Percentiles rank a stretch among this genome's conserved stretches.
Conservation (phyloP, 495 filamentous ascomycete genomes). For the Pseudoneurospora amorphoporcata region DNA sequence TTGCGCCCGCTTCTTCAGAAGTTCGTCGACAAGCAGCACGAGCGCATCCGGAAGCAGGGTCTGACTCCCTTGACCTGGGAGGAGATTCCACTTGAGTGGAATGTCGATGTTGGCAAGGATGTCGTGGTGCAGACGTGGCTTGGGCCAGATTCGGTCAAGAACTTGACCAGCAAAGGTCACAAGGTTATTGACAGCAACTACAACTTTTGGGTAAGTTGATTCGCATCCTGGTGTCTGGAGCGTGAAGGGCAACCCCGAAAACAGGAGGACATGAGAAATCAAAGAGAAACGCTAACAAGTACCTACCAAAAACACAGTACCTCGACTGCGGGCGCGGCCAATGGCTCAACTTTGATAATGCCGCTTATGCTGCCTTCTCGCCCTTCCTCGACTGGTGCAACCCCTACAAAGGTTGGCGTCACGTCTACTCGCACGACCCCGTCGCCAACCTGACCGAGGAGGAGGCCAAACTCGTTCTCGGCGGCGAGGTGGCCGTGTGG, state of each 20-base stretch:
- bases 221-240: not conserved
- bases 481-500: slow-evolving; percentile 72
- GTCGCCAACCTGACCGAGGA: slow-evolving; percentile 45
- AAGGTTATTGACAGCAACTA: slow-evolving; percentile 64
- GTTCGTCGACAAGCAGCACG: slow-evolving; percentile 57
- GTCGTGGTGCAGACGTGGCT: slow-evolving; percentile 67
- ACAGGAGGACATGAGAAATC: not conserved
- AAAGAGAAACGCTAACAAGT: not conserved
- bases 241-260: not conserved
- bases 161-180: slow-evolving; percentile 48
- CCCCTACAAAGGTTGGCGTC: slow-evolving; percentile 65
- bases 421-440: slow-evolving; percentile 69
- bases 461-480: slow-evolving; percentile 53
- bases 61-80: slow-evolving; percentile 71
- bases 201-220: slow-evolving; percentile 53
- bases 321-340: slow-evolving; percentile 73
- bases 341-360: slow-evolving; percentile 57
- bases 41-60: slow-evolving; percentile 43
- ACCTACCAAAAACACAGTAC: slow-evolving; percentile 37
- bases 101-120: slow-evolving; percentile 52
- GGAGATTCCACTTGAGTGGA: slow-evolving; percentile 68
- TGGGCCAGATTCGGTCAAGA: slow-evolving; percentile 42
- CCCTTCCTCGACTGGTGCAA: slow-evolving; percentile 71
- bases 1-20: slow-evolving; percentile 61
- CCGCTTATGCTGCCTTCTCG: slow-evolving; percentile 36